Percentiles rank a stretch among this genome's conserved stretches.
Conservation (phyloP, 23 red algal genomes). For the Cyanidium caldarium region DNA sequence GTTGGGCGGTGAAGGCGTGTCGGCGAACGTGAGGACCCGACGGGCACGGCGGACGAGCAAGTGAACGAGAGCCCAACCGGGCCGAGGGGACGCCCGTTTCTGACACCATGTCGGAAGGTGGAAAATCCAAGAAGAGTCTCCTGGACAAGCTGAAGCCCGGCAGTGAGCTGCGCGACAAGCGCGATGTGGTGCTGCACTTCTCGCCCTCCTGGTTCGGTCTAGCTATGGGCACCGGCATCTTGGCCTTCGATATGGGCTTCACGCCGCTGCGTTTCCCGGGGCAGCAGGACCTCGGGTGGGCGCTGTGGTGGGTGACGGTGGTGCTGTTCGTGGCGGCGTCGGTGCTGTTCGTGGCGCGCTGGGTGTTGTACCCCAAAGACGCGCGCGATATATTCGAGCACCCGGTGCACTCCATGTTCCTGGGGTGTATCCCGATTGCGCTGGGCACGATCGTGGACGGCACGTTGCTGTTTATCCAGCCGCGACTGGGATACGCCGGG, state of each 20-base stretch:
- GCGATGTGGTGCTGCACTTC: constrained; percentile 16
- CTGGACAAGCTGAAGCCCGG: too few relatives aligned
- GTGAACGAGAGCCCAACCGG: too few relatives aligned
- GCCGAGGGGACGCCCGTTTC: too few relatives aligned
- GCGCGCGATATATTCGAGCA: constrained; percentile 10
- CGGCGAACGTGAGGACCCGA: too few relatives aligned
- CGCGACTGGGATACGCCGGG: neutral
- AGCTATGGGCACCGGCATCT: constrained; percentile 15
- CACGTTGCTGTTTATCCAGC: neutral
- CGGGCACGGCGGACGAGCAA: too few relatives aligned
- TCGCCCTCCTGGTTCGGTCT: constrained; percentile 14
- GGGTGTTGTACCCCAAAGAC: constrained; percentile 18
- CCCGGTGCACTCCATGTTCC: constrained; percentile 21
- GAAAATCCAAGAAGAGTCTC: too few relatives aligned
- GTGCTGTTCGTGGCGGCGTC: neutral
- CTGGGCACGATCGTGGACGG: constrained; percentile 14
- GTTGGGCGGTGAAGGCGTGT: too few relatives aligned
- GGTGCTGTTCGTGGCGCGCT: constrained; percentile 5
- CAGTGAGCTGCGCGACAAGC: too few relatives aligned
- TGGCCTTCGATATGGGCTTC: neutral
- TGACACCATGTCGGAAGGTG: too few relatives aligned
- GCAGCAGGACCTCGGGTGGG: constrained; percentile 13
- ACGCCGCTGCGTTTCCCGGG: constrained; percentile 7
- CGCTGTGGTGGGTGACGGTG: constrained; percentile 13
- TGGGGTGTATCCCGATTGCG: constrained; percentile 15